These are phyloP conservation scores for Apium graveolens DNA, from an alignment of 129 eudicot species.

Conservation along the genomic window DNA sequence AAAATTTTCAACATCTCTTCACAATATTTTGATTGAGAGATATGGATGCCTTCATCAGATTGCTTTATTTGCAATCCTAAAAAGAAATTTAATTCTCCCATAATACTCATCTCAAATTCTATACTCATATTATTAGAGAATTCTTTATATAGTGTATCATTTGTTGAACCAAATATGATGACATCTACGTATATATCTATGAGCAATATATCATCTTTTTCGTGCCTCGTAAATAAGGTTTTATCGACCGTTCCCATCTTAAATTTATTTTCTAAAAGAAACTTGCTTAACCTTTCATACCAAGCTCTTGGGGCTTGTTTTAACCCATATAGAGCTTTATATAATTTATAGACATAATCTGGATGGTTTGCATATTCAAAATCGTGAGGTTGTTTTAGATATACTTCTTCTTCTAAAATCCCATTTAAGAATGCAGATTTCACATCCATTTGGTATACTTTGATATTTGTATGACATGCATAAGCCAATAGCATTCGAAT, in stretches of 20 bases:
- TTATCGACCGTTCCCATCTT: background rate
- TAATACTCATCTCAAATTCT: too few relatives aligned
- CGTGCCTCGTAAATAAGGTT: background rate
- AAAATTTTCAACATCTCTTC: background rate
- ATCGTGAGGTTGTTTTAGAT: background rate
- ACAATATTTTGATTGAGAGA: background rate
- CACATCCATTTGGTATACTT: constrained; percentile 3
- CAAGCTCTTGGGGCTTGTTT: too few relatives aligned
- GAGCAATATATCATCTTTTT: background rate
- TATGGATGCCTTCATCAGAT: background rate
- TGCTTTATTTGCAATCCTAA: background rate
- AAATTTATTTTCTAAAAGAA: background rate
- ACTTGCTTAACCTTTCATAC: background rate
- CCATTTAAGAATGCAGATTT: constrained; percentile 15
- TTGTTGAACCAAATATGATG: too few relatives aligned
- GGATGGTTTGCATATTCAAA: background rate
- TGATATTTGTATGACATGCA: background rate
- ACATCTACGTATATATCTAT: background rate
- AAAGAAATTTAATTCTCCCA: too few relatives aligned
- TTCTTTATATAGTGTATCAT: too few relatives aligned
- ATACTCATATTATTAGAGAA: too few relatives aligned
- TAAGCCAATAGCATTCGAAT: constrained; percentile 5
- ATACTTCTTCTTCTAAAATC: background rate
- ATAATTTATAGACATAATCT: too few relatives aligned
- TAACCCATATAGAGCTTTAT: too few relatives aligned